These are phyloP conservation scores for Xylariaceae sp. DNA, from an alignment of 2,329 filamentous ascomycete species.

Conservation along the genomic window DNA sequence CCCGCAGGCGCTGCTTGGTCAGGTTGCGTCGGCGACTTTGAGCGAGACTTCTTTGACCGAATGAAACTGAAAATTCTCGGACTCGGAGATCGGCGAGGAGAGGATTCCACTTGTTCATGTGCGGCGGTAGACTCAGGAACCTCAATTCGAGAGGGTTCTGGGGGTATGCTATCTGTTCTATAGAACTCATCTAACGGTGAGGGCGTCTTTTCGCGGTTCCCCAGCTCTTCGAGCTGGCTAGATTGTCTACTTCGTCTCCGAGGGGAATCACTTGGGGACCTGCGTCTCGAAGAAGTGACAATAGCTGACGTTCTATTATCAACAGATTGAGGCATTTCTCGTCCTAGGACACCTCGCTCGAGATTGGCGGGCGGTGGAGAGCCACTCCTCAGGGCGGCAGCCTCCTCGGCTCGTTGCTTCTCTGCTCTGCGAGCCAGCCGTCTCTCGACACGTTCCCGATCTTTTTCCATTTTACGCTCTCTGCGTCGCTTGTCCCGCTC, in stretches of 20 bases:
- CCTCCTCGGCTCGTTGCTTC: slow-evolving; percentile 65
- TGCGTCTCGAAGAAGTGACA: slow-evolving; percentile 62
- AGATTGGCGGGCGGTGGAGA: slow-evolving; percentile 61
- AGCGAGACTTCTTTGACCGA: slow-evolving; percentile 54
- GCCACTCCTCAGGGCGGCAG: slow-evolving; percentile 58
- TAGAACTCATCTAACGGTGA: slow-evolving; percentile 53
- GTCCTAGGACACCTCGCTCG: slow-evolving; percentile 65
- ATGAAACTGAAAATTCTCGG: slow-evolving; percentile 47
- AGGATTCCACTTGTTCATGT: slow-evolving; percentile 19
- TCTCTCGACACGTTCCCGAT: slow-evolving; percentile 70
- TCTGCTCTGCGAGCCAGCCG: slow-evolving; percentile 71
- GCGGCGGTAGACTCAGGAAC: slow-evolving; percentile 12
- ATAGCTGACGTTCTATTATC: slow-evolving; percentile 61
- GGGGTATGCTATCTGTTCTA: slow-evolving; percentile 55
- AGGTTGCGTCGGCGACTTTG: slow-evolving; percentile 54
- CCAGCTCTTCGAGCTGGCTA: slow-evolving; percentile 27
- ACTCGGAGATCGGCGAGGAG: slow-evolving; percentile 39
- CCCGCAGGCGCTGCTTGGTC: slow-evolving; percentile 46
- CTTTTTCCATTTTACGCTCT: slow-evolving; percentile 73
- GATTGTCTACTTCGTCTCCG: slow-evolving; percentile 39
- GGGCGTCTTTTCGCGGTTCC: slow-evolving; percentile 31
- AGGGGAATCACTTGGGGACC: slow-evolving; percentile 47
- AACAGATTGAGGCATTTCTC: slow-evolving; percentile 62
- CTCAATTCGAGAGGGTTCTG: slow-evolving; percentile 35
- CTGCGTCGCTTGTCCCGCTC: slow-evolving; percentile 84